These are phyloP conservation scores for Curvularia hawaiiensis DNA, from an alignment of 2,329 filamentous ascomycete species.

Conservation along the genomic window DNA sequence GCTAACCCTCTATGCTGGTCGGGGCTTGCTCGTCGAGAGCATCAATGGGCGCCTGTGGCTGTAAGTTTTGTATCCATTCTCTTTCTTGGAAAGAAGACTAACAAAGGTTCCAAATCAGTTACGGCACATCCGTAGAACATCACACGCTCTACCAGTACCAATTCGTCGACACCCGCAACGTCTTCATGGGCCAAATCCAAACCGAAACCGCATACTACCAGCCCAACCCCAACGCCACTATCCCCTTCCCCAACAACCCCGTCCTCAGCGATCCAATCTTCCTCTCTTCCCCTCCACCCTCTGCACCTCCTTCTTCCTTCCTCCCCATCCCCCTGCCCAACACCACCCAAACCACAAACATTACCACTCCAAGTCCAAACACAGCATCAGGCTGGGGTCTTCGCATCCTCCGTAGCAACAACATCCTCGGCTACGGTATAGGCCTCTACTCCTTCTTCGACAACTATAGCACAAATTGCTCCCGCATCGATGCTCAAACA, in stretches of 20 bases:
- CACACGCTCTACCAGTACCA: conserved; percentile 78
- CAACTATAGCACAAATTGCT: conserved; percentile 59
- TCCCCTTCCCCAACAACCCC: conserved; percentile 66
- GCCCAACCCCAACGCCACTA: conserved; percentile 74
- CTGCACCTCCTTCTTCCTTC: not conserved
- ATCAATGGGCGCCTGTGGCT: conserved; percentile 48
- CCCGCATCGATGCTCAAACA: conserved; percentile 30
- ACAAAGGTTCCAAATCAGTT: conserved; percentile 42
- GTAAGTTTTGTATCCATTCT: conserved; percentile 41
- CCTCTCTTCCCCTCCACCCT: conserved; percentile 12
- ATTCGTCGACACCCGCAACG: conserved; percentile 73
- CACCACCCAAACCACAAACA: conserved; percentile 55
- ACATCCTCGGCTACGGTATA: conserved; percentile 65
- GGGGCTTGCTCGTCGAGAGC: conserved; percentile 76
- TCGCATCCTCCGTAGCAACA: conserved; percentile 61
- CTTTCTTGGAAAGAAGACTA: conserved; percentile 3
- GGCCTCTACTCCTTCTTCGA: conserved; percentile 73
- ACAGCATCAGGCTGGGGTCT: conserved; percentile 65
- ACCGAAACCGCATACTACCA: conserved; percentile 89
- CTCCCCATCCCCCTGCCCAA: not conserved
- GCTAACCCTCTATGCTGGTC: conserved; percentile 84
- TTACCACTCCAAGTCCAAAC: conserved; percentile 21
- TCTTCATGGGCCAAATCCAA: conserved; percentile 85
- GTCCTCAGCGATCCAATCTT: conserved; percentile 73
- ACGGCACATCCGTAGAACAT: conserved; percentile 71